Evolutionary conservation across 176 grass and related monocot genomes (phyloP).

Genomic region (Phyllostachys edulis): DNA sequence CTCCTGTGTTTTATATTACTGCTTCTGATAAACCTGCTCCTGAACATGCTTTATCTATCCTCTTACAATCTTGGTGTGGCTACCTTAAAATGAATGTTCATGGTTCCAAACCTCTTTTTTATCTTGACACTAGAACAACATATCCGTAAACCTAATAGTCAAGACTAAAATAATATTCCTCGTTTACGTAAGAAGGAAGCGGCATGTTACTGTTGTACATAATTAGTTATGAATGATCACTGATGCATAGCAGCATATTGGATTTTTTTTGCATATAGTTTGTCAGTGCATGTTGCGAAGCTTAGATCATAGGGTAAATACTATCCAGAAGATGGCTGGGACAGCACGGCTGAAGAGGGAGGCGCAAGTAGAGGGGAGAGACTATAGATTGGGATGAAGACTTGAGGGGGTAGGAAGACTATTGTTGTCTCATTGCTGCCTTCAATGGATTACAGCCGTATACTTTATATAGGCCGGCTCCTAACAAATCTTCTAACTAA

Average conservation of each 20-base stretch:
- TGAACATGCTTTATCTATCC: not conserved
- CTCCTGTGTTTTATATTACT: not conserved
- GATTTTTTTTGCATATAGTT: not conserved
- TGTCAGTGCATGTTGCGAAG: not conserved
- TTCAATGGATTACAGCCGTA: not conserved
- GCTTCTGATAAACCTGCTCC: not conserved
- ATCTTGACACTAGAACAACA: not conserved
- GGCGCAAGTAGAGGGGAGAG: too few species aligned
- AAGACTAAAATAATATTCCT: not conserved
- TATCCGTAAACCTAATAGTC: not conserved
- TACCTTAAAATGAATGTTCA: not conserved
- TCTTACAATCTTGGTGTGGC: not conserved
- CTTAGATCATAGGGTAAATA: too few species aligned
- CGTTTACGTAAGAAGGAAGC: not conserved
- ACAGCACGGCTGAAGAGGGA: too few species aligned
- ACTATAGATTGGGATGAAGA: too few species aligned
- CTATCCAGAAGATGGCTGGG: too few species aligned
- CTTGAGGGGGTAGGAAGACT: too few species aligned
- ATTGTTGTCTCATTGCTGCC: not conserved
- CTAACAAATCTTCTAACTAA: not conserved
- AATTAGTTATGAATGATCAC: slow-evolving; percentile 7
- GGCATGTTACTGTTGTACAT: not conserved
- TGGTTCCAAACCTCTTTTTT: not conserved
- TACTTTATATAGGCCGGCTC: not conserved
- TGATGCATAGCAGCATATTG: not conserved